phyloP scores from a whole-genome alignment of 108 stramenopile genomes.

The Cyclotella baltica region DNA sequence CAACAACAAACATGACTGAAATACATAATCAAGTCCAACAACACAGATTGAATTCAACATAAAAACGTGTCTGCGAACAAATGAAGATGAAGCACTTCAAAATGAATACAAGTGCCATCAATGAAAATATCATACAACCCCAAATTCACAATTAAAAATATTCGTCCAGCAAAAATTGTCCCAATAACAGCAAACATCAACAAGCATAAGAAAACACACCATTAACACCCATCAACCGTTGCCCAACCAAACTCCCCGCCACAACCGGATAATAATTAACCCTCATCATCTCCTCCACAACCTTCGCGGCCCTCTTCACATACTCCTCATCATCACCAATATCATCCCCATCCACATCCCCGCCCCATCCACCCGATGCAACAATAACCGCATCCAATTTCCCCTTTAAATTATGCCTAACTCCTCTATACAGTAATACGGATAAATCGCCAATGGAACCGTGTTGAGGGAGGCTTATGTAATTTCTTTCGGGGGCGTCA shows the following conservation, averaged over 20 bases:
- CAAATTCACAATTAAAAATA: too few species aligned
- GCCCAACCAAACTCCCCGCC: conserved; percentile 71
- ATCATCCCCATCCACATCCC: conserved; percentile 44
- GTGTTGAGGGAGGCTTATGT: conserved; percentile 53
- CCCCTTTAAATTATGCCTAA: conserved; percentile 27
- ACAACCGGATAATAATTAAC: conserved; percentile 69
- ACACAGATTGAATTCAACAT: too few species aligned
- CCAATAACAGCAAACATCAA: conserved; percentile 3
- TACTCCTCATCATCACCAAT: conserved; percentile 29
- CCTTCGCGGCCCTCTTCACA: conserved; percentile 25
- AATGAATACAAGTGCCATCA: too few species aligned
- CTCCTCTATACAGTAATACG: conserved; percentile 53
- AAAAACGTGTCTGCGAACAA: too few species aligned
- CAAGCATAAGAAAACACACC: conserved; percentile 31
- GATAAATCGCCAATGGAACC: conserved; percentile 59
- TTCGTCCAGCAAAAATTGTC: too few species aligned
- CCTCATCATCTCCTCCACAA: conserved; percentile 55
- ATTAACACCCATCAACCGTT: conserved; percentile 58
- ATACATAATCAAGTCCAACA: too few species aligned
- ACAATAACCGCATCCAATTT: conserved; percentile 76
- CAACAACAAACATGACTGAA: too few species aligned
- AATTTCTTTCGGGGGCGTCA: conserved; percentile 30
- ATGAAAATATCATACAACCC: too few species aligned
- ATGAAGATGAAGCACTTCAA: background rate
- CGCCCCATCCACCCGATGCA: conserved; percentile 64